Base-by-base conservation (phyloP, 345 rosid species). In the Gossypium mustelinum region DNA sequence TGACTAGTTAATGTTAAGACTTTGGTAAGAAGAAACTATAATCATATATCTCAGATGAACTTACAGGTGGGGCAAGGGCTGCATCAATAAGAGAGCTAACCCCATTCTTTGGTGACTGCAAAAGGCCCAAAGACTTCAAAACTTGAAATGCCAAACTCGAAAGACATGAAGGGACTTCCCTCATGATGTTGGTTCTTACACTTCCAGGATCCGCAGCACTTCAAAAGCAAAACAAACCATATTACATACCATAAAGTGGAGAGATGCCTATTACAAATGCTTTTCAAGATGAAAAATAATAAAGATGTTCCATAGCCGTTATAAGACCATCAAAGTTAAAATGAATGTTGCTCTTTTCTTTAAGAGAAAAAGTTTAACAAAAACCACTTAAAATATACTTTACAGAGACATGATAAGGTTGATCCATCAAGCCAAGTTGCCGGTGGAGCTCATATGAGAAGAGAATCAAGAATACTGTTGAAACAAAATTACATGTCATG, bases 161-260 rank as follows among this genome's bases (percentile, higher is more conserved):
- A 69, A 93, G 79, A 72, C 39, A 87, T 0, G 72, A 75, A 75
- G 99, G 98, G 79, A 93, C 70, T 84, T 95, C 99, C 75, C 91
- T 87, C 99, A 90, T 89, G 82, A 95, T 89, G 75, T 90, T 88
- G 56, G 99, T 95, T 80, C 87, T 66, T 20, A 88, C 99, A 0
- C 65, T 79, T 82, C 98, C 99, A 72, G 98, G 99, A 86, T 95
- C 99, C 12, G 85, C 93, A 72, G 95, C 89, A 82, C 98, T 92
- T 76, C 47, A 79, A 66, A 61, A 50, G 60, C 54, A 39, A 73
- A 70, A 20, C 50, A 47, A 77, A 77, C 18, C 77, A 58, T 45
- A 52, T 59, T 72, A 47, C 11, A 67, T 69, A 11, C 18, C n/a
- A 72, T 58, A 41, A 75, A 70, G 58, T 14, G 41, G 75, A 51